Evolutionary conservation across 2,329 filamentous ascomycete genomes (phyloP), one percentile per base, ranked within the genome.

Genomic region (Torrubiellomyces zombiae): DNA sequence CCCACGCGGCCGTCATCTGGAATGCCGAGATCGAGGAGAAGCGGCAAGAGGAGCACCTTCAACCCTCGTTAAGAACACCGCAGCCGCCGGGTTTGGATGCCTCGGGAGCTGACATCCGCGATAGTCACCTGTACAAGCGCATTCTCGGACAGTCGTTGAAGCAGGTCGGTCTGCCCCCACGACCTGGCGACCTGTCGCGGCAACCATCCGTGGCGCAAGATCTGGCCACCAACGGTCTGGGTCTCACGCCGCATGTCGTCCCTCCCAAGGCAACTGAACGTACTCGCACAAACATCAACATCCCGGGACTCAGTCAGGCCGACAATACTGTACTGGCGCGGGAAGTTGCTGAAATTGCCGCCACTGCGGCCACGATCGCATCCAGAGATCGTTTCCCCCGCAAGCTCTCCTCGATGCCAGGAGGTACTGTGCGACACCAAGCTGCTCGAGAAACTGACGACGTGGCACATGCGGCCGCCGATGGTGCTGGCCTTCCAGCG

Each of bases 1-100:
- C 89, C 0, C 89, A 98, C 45, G 89, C 89, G 4, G 85, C 91
- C 4, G 78, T 94, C 22, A 98, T 98, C 36, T 98, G 89, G 89
- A 89, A 83, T 40, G 76, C 67, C 7, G 85, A 94, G 33, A 47
- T 63, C 3, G 78, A 85, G 19, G 78, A 85, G 51, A 85, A 82
- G 53, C 75, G 70, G 39, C 58, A 67, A 20, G 66, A 71, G 9
- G 66, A 73, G 10, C 47, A 52, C 10, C 37, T 52, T 28, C 48
- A 51, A 13, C 33, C 44, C 16, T 46, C 42, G 2, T 34, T 37
- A 8, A 41, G 49, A 15, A 33, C 50, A 14, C 50, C 53, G 11
- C 53, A 56, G 20, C 40, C 36, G 8, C 43, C 53, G 5, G 34
- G 55, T 4, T 56, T 44, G 14, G 60, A 70, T 20, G 50, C 58